These are phyloP conservation scores for Colletotrichum sp. DNA, from an alignment of 2,329 filamentous ascomycete genomes.

Conservation along the genomic window DNA sequence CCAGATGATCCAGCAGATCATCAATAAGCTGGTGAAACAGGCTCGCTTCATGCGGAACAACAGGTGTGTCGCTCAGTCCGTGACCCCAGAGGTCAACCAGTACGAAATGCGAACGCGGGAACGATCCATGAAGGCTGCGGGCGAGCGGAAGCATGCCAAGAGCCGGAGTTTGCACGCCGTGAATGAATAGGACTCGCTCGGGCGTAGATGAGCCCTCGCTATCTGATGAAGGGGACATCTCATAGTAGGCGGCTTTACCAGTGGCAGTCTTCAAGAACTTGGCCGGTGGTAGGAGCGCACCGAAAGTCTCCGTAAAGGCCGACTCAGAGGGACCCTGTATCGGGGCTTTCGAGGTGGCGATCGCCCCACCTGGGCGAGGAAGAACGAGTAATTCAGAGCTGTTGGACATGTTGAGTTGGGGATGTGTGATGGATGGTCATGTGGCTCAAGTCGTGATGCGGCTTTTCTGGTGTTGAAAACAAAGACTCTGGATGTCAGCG, in stretches of 20 bases:
- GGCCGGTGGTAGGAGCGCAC: conserved; percentile 41
- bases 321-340: conserved; percentile 40
- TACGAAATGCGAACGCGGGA: conserved; percentile 46
- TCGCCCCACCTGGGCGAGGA: not conserved
- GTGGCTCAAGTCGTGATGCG: not conserved
- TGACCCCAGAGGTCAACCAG: conserved; percentile 60
- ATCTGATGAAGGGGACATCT: conserved; percentile 27
- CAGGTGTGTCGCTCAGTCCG: conserved; percentile 53
- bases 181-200: conserved; percentile 47
- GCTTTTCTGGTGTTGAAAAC: not conserved
- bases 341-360: conserved; percentile 1
- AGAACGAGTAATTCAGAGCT: not conserved
- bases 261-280: conserved; percentile 33
- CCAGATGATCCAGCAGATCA: conserved; percentile 40
- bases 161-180: conserved; percentile 57
- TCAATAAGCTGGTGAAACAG: conserved; percentile 50
- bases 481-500: not conserved
- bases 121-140: conserved; percentile 34
- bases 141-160: conserved; percentile 51
- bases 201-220: not conserved
- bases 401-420: not conserved
- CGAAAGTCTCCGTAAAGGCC: conserved; percentile 41
- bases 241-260: conserved; percentile 47
- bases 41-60: conserved; percentile 40
- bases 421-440: not conserved